Evolutionary conservation across 768 basidiomycete genomes (phyloP).

Genomic region (Baorangia bicolor): DNA sequence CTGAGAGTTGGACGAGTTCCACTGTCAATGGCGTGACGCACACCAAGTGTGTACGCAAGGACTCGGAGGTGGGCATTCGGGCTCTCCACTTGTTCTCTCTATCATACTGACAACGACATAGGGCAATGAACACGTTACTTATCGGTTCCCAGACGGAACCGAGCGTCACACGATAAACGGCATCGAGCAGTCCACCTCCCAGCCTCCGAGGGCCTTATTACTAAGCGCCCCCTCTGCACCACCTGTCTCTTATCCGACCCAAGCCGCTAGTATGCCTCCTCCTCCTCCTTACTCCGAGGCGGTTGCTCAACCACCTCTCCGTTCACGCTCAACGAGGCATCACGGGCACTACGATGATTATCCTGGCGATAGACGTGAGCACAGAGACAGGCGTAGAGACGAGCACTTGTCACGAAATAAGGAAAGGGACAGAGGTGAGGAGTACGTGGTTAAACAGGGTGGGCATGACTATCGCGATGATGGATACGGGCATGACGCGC

Average conservation of each 20-base stretch:
- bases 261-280: constrained; percentile 1
- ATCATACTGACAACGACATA: constrained; percentile 27
- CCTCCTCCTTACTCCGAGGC: constrained; percentile 26
- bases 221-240: constrained; percentile 1
- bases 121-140: constrained; percentile 76
- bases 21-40: constrained; percentile 70
- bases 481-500: constrained; percentile 1
- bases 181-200: constrained; percentile 39
- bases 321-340: constrained; percentile 20
- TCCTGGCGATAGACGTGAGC: constrained; percentile 10
- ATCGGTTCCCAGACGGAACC: constrained; percentile 64
- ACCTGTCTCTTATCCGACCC: neutral
- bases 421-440: constrained; percentile 7
- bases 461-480: constrained; percentile 4
- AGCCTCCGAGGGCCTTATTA: constrained; percentile 13
- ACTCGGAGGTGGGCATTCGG: constrained; percentile 52
- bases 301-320: constrained; percentile 9
- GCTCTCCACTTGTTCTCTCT: neutral
- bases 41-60: constrained; percentile 51
- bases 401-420: constrained; percentile 4
- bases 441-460: neutral
- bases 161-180: constrained; percentile 70
- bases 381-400: constrained; percentile 16
- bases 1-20: constrained; percentile 56
- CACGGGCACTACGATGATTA: constrained; percentile 9